phyloP scores from a whole-genome alignment of 192 early-diverging fungal species.

The Chytriomyces confervae region DNA sequence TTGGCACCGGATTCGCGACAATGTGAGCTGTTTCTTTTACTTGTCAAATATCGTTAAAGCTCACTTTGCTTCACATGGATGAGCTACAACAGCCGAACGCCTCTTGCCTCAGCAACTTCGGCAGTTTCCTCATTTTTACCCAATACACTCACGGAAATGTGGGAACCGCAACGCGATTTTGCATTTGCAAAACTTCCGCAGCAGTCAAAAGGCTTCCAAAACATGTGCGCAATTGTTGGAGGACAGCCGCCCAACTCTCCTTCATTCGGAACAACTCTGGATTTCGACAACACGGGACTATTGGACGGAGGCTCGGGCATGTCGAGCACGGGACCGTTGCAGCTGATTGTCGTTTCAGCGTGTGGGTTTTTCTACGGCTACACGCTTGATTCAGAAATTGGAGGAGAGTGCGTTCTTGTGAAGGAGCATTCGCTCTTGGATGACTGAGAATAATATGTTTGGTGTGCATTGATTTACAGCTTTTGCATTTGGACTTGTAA shows the following conservation, averaged over 20 bases:
- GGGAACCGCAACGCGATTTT: slow-evolving; percentile 95
- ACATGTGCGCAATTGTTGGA: slow-evolving; percentile 54
- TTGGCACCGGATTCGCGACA: slow-evolving; percentile 31
- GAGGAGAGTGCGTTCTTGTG: slow-evolving; percentile 84
- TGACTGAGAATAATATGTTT: not conserved
- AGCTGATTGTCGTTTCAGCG: slow-evolving; percentile 88
- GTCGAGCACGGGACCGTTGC: slow-evolving; percentile 64
- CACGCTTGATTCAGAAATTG: slow-evolving; percentile 83
- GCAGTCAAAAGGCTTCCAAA: slow-evolving; percentile 42
- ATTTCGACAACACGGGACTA: not conserved
- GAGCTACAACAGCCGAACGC: no score
- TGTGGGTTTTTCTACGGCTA: slow-evolving; percentile 93
- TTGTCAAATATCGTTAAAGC: no score
- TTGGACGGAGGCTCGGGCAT: not conserved
- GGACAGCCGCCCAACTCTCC: not conserved
- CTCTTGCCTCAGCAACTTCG: slow-evolving; percentile 50
- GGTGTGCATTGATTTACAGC: no score
- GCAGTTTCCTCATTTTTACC: slow-evolving; percentile 84
- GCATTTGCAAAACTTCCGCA: slow-evolving; percentile 86
- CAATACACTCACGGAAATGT: slow-evolving; percentile 84
- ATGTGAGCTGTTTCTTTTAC: no score
- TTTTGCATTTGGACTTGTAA: no score
- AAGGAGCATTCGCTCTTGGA: slow-evolving; percentile 71
- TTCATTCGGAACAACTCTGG: not conserved
- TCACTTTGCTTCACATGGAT: no score